These are phyloP conservation scores for Suillus subalutaceus DNA, from an alignment of 768 basidiomycete genomes.

Conservation along the genomic window DNA sequence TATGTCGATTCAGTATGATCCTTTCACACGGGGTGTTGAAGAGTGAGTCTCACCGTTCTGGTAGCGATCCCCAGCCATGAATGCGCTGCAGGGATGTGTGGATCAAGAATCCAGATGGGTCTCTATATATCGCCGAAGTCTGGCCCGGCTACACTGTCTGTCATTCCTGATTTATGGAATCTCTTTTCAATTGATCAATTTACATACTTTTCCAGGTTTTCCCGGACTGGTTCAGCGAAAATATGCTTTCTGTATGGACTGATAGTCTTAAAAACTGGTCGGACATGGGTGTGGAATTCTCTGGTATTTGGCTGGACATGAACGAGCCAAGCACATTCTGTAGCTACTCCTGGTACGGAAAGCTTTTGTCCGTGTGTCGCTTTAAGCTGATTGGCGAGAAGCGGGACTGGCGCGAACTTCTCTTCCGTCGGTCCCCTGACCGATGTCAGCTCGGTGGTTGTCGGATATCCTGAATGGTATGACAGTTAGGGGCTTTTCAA, in stretches of 20 bases:
- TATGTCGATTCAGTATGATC: slow-evolving; percentile 50
- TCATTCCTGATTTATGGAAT: not conserved
- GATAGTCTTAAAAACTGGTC: slow-evolving; percentile 62
- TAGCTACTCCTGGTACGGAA: slow-evolving; percentile 53
- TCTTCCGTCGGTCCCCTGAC: slow-evolving; percentile 61
- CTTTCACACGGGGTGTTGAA: slow-evolving; percentile 62
- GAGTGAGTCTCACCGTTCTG: slow-evolving; percentile 38
- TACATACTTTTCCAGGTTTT: slow-evolving; percentile 42
- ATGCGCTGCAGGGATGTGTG: slow-evolving; percentile 53
- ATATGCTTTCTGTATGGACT: slow-evolving; percentile 60
- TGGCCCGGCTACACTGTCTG: slow-evolving; percentile 77
- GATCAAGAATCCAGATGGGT: slow-evolving; percentile 75
- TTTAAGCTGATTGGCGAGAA: not conserved
- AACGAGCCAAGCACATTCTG: slow-evolving; percentile 71
- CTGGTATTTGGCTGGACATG: slow-evolving; percentile 75
- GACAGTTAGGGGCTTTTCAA: slow-evolving; percentile 7
- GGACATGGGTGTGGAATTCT: slow-evolving; percentile 52
- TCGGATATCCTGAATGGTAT: slow-evolving; percentile 73
- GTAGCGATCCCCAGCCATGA: slow-evolving; percentile 17
- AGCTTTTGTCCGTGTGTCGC: not conserved
- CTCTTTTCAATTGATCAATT: not conserved
- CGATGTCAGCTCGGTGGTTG: slow-evolving; percentile 49
- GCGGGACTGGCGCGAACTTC: slow-evolving; percentile 57
- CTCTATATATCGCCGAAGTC: slow-evolving; percentile 72
- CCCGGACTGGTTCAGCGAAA: slow-evolving; percentile 62